Conservation (phyloP, 371 early-diverging fungal species). For the Enterospora canceri region DNA sequence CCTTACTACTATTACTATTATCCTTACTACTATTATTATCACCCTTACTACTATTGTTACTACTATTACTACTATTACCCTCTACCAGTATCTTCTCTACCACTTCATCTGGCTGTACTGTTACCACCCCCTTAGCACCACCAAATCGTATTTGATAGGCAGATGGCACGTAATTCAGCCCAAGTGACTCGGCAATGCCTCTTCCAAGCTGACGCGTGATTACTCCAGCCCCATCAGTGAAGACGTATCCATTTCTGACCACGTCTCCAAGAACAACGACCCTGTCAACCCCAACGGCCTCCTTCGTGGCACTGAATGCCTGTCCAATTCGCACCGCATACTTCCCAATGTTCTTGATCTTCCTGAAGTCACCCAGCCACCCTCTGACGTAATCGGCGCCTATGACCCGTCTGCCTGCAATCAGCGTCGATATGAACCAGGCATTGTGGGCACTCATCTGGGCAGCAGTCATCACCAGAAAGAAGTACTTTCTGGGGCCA, state of each 20-base stretch:
- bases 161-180: constrained; percentile 59
- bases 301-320: constrained; percentile 23
- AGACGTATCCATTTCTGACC: constrained; percentile 55
- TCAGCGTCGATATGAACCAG: constrained; percentile 61
- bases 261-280: constrained; percentile 36
- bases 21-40: background rate
- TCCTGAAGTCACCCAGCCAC: constrained; percentile 65
- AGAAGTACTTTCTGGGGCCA: constrained; percentile 60
- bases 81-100: background rate
- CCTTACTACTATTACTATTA: too few species aligned
- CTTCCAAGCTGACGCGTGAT: constrained; percentile 59
- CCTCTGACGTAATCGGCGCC: constrained; percentile 59
- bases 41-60: too few species aligned
- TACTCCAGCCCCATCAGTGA: constrained; percentile 71
- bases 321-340: constrained; percentile 47
- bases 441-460: constrained; percentile 63
- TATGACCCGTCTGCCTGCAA: constrained; percentile 11
- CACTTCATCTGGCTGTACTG: constrained; percentile 28
- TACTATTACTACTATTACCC: background rate
- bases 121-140: constrained; percentile 67
- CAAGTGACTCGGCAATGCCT: constrained; percentile 58
- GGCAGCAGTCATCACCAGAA: constrained; percentile 61
- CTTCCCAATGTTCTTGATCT: constrained; percentile 63
- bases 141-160: constrained; percentile 69
- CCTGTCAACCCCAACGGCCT: constrained; percentile 63